Base-by-base conservation (phyloP, 2,329 filamentous ascomycete genomes). In the Ceratocystis albifundus region DNA sequence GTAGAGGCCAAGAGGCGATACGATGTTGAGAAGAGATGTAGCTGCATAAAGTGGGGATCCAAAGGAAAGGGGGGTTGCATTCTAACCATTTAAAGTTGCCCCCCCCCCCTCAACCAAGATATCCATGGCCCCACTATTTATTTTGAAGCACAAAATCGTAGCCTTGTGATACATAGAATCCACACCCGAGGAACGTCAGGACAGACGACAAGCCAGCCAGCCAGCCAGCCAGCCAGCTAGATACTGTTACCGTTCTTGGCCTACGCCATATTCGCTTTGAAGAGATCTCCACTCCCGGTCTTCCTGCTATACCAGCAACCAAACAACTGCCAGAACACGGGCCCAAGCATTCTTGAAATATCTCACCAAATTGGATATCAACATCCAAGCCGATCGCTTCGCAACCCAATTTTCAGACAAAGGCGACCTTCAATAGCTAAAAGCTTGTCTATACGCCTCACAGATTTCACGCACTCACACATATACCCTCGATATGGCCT, bases 401-500 rank as follows among this genome's bases (percentile, higher is more conserved):
- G 36, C 36, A 41, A 41, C 36, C 12, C 10, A 12, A 41, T 41
- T 4, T 12, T 2, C 36, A 12, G 12, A 41, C 10, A 12, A 41
- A 15, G 10, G 12, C 36, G 10, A 15, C 36, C 36, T 41, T 41
- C 36, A 41, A 41, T 12, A 41, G 36, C 36, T 4, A 41, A 41
- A 41, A 41, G 36, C 36, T 32, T 32, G 6, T 7, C 30, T 7
- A 32, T 7, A 32, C 30, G 30, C 30, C 15, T 12, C 12, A 15
- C 10, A 4, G 4, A 41, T 4, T 1, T 15, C 44, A 57, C 17
- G 41, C 12, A 62, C 20, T 53, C 36, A 61, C 45, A 62, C 62
- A 36, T 41, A 45, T 28, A 48, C 55, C 8, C 8, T 12, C 55
- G 41, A 32, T 25, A 67, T 74, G 71, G 72, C 77, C 1, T 75